Percentiles rank a stretch among this genome's conserved stretches.
These are phyloP conservation scores for Skeletonema costatum DNA, from an alignment of 108 stramenopile genomes.

Conservation along the genomic window DNA sequence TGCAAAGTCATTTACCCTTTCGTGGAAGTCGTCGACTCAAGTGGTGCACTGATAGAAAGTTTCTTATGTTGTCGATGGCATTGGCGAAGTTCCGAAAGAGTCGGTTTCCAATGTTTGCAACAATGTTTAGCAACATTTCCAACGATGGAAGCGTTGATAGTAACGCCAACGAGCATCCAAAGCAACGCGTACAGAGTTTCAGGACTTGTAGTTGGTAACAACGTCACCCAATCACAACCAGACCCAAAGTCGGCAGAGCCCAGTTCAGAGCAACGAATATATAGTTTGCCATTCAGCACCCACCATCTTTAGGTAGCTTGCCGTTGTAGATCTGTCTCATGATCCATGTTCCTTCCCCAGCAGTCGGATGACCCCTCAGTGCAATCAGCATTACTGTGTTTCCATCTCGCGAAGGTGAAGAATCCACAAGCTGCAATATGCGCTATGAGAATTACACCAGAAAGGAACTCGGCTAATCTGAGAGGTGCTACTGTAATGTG, in stretches of 20 bases:
- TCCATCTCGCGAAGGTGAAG: conserved; percentile 49
- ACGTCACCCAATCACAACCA: conserved; percentile 67
- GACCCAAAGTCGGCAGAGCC: conserved; percentile 65
- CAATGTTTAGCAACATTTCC: conserved; percentile 62
- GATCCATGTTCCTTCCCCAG: conserved; percentile 59
- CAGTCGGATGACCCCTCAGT: conserved; percentile 10
- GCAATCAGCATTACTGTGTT: not conserved
- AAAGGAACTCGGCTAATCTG: conserved; percentile 37
- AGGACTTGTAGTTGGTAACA: conserved; percentile 37
- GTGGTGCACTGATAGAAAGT: conserved; percentile 42
- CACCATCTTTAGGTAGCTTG: conserved; percentile 49
- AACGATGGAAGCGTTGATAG: conserved; percentile 60
- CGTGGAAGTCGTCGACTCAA: conserved; percentile 34
- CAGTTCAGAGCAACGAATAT: conserved; percentile 60
- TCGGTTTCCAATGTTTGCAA: conserved; percentile 55
- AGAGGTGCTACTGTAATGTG: conserved; percentile 31
- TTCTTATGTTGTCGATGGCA: conserved; percentile 49
- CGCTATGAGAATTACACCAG: conserved; percentile 48
- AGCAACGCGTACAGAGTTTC: conserved; percentile 61
- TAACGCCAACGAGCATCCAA: conserved; percentile 54
- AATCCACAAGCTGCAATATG: conserved; percentile 63
- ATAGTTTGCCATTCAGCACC: conserved; percentile 31
- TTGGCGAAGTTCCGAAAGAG: conserved; percentile 32
- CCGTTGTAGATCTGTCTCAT: conserved; percentile 44
- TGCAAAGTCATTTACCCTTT: conserved; percentile 51